Conservation (phyloP, 768 basidiomycete genomes). For the Leccinellum rugosiceps region DNA sequence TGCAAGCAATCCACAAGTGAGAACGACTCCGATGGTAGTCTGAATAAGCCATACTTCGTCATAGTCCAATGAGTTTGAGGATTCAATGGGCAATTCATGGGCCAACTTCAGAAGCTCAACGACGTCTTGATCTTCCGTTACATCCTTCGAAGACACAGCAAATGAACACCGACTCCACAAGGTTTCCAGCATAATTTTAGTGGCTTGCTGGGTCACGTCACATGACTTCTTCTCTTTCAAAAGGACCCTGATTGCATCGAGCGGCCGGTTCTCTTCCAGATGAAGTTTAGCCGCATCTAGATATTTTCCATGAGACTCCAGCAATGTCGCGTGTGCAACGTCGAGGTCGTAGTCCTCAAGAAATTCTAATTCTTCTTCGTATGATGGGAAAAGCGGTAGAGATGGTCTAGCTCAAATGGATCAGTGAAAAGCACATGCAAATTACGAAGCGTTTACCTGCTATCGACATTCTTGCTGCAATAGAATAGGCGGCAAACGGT, state of each 20-base stretch:
- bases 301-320: slow-evolving; percentile 40
- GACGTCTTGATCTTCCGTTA: slow-evolving; percentile 4
- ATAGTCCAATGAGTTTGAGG: slow-evolving; percentile 3
- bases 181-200: slow-evolving; percentile 38
- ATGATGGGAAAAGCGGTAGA: slow-evolving; percentile 45
- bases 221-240: slow-evolving; percentile 32
- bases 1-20: background rate
- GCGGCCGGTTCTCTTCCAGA: slow-evolving; percentile 42
- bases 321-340: slow-evolving; percentile 42
- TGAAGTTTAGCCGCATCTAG: slow-evolving; percentile 53
- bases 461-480: slow-evolving; percentile 28
- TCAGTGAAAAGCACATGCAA: background rate
- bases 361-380: slow-evolving; percentile 55
- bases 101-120: slow-evolving; percentile 28
- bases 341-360: slow-evolving; percentile 54
- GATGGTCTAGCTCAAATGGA: slow-evolving; percentile 36
- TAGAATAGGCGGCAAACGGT: slow-evolving; percentile 47
- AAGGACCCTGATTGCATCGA: slow-evolving; percentile 47
- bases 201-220: slow-evolving; percentile 34
- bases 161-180: slow-evolving; percentile 49
- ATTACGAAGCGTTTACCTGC: slow-evolving; percentile 14
- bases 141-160: slow-evolving; percentile 19
- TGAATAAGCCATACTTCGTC: slow-evolving; percentile 14
- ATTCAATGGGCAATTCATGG: slow-evolving; percentile 6
- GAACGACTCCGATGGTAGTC: background rate